Evolutionary conservation across 148 eudicot species (phyloP).

Genomic region (Camellia japonica): DNA sequence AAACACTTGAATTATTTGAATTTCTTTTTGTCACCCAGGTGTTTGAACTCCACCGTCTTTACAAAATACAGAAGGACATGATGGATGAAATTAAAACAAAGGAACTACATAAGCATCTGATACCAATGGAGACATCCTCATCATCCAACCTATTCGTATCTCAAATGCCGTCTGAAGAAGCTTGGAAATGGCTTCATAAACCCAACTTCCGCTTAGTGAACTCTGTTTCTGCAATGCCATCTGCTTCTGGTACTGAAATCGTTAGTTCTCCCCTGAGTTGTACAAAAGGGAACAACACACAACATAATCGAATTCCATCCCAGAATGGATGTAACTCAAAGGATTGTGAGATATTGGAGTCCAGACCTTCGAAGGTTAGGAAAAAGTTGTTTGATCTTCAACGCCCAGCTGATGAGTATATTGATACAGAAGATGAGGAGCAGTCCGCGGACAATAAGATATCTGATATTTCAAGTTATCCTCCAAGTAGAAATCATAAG

Average conservation of each 20-base stretch:
- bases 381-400: slow-evolving; percentile 72
- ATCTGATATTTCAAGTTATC: slow-evolving; percentile 23
- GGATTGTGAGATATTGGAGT: slow-evolving; percentile 59
- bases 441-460: slow-evolving; percentile 26
- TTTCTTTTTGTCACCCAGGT: slow-evolving; percentile 43
- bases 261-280: slow-evolving; percentile 40
- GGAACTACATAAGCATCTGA: slow-evolving; percentile 38
- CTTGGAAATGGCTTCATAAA: slow-evolving; percentile 41
- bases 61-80: slow-evolving; percentile 75
- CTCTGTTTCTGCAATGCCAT: slow-evolving; percentile 30
- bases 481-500: slow-evolving; percentile 22
- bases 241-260: slow-evolving; percentile 30
- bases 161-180: slow-evolving; percentile 51
- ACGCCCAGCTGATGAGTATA: slow-evolving; percentile 70
- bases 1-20: neutral
- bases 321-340: slow-evolving; percentile 43
- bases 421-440: slow-evolving; percentile 60
- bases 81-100: slow-evolving; percentile 74
- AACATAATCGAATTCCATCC: slow-evolving; percentile 20
- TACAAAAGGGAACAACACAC: slow-evolving; percentile 40
- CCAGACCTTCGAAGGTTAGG: slow-evolving; percentile 71
- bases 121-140: slow-evolving; percentile 61
- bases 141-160: slow-evolving; percentile 61
- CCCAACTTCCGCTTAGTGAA: slow-evolving; percentile 44
- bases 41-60: slow-evolving; percentile 84